These are phyloP conservation scores for Colletotrichum karsti DNA, from an alignment of 2,329 filamentous ascomycete genomes.

Conservation along the genomic window DNA sequence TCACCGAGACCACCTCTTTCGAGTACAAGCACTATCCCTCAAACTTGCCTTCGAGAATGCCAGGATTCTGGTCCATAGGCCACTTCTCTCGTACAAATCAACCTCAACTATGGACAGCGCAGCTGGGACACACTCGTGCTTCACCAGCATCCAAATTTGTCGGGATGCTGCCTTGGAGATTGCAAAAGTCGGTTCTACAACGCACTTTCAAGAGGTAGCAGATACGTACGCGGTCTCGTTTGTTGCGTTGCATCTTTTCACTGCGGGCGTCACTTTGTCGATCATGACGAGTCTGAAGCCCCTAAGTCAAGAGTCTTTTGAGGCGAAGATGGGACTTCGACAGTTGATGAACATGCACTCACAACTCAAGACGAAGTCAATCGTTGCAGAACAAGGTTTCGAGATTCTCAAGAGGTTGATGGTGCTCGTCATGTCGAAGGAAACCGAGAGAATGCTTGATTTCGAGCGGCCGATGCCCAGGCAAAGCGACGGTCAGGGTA, in stretches of 20 bases:
- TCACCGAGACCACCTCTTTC: conserved; percentile 31
- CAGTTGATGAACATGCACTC: conserved; percentile 34
- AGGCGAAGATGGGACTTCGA: conserved; percentile 32
- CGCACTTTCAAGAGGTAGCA: conserved; percentile 26
- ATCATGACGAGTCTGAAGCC: conserved; percentile 33
- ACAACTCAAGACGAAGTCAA: conserved; percentile 29
- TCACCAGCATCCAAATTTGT: conserved; percentile 13
- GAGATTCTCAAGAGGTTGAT: conserved; percentile 31
- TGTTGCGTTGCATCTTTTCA: conserved; percentile 35
- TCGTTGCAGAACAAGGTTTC: conserved; percentile 33
- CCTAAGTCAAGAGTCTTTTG: conserved; percentile 30
- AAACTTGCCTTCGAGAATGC: conserved; percentile 43
- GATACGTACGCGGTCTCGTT: conserved; percentile 36
- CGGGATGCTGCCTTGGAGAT: conserved; percentile 35
- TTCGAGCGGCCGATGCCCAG: not conserved
- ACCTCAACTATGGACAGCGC: not conserved
- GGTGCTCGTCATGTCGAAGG: conserved; percentile 33
- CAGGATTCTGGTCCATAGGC: conserved; percentile 39
- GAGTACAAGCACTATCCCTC: conserved; percentile 41
- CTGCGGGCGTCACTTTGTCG: conserved; percentile 34
- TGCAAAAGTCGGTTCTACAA: conserved; percentile 22
- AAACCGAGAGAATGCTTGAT: conserved; percentile 31
- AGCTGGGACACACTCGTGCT: not conserved
- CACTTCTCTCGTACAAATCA: conserved; percentile 33
- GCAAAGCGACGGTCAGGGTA: no score